Conservation (phyloP, 306 rosid genomes). For the Canavalia gladiata region DNA sequence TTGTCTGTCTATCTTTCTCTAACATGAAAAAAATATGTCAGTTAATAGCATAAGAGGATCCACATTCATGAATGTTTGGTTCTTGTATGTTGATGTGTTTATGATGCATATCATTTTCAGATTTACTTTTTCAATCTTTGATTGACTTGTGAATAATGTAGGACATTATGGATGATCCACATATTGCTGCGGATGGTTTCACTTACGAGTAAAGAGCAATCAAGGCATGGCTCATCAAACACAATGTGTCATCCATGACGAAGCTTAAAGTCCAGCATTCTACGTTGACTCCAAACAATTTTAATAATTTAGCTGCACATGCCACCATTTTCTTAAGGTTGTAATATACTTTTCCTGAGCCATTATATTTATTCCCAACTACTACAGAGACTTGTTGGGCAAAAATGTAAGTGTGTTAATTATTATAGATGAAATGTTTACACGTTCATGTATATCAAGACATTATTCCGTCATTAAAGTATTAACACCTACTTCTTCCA, state of each 20-base stretch:
- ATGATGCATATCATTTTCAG: too few relatives aligned
- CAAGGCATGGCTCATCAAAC: conserved; percentile 87
- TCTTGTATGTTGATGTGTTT: too few relatives aligned
- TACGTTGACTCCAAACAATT: conserved; percentile 61
- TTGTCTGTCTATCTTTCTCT: too few relatives aligned
- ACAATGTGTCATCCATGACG: conserved; percentile 80
- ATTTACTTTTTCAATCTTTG: neutral
- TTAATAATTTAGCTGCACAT: conserved; percentile 10
- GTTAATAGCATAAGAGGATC: too few relatives aligned
- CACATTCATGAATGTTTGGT: too few relatives aligned
- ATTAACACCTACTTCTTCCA: neutral
- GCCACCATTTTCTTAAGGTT: conserved; percentile 17
- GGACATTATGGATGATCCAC: conserved; percentile 94
- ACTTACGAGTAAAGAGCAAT: conserved; percentile 86
- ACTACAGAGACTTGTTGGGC: neutral
- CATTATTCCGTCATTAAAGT: conserved; percentile 14
- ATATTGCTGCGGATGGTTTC: conserved; percentile 91
- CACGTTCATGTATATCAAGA: neutral
- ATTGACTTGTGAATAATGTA: conserved; percentile 48
- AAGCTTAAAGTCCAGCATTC: conserved; percentile 69
- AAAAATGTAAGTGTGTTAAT: conserved; percentile 7
- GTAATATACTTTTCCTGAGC: conserved; percentile 11
- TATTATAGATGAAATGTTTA: neutral
- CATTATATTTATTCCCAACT: conserved; percentile 2
- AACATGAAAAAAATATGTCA: too few relatives aligned